Base-by-base conservation (phyloP, 192 early-diverging fungal genomes). In the Thamnidium elegans region DNA sequence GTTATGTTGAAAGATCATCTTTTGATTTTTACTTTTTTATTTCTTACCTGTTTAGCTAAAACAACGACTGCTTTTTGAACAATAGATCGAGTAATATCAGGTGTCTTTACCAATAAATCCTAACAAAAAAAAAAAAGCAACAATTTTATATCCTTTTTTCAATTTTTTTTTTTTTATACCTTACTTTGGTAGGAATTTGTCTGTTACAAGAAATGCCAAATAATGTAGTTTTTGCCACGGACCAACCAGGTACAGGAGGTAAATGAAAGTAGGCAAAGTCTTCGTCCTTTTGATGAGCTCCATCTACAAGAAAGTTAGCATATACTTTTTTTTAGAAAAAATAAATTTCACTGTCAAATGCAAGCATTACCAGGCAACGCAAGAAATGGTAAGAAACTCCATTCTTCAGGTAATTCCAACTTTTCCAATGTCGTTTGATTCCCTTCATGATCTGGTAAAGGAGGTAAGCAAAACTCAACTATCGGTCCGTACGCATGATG, bases 261-360 rank as follows among this genome's bases (percentile, higher is more conserved):
- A 92, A 77, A 69, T 92, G 91, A 63, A 92, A 92, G 61, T 92
- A 92, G 3, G 90, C 85, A 65, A 90, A 92, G 58, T 92, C 90
- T 69, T 92, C 89, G 32, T 89, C 89, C 59, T 73, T 76, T 75
- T 88, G 87, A 74, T 92, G 90, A 6, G 88, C 88, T 39, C 90
- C 90, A 66, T 92, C 81, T 82, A 46, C 26, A 26, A 26, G 11
- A n/a, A 23, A 45, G 0, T 11, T 32, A 20, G 11, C 21, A 8
- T 21, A 60, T 13, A 19, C 36, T 39, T 39, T 39, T 6, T 39
- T 39, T 39, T n/a, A 31, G 32, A 14, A n/a, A n/a, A 1, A 14
- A 39, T 8, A 19, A 47, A 32, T 3, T 15, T 21, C 2, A 19
- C 23, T 14, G 7, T 31, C 36, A 19, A 52, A 52, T 21, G 19